Base-by-base conservation (phyloP, 2,329 filamentous ascomycete genomes). In the Scolecobasidium constrictum region DNA sequence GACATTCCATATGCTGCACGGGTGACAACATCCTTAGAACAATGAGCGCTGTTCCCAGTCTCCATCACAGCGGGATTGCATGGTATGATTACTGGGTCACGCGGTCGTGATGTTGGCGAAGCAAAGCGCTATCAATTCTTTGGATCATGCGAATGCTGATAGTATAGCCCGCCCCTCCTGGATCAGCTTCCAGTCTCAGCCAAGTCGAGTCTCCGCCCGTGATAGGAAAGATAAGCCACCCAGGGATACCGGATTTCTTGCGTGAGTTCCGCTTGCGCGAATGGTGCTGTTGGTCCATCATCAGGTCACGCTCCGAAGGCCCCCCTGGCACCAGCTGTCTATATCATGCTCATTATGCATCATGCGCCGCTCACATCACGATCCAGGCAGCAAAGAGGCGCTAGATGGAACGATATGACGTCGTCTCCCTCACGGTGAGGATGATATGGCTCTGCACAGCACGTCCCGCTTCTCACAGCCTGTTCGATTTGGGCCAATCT, bases 371-470 rank as follows among this genome's bases (percentile, higher is more conserved):
- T 45, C 34, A 48, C 43, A 17, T 46, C 47, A 22, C 31, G 42
- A 20, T 47, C 40, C 41, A 47, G 45, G 45, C 45, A 47, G 46
- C 42, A 48, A 45, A 46, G 45, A 48, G 46, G 46, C 46, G 45
- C 46, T 47, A 40, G 45, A 44, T 38, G 35, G 46, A 47, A 48
- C 35, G 5, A 48, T 31, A 42, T 47, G 45, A 34, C 41, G 35
- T 9, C 45, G 43, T 45, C 41, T 40, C 45, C 37, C 37, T 45
- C 34, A 40, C 36, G 33, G 41, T 48, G 45, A 47, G 45, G 42
- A 46, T 48, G 35, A n/a, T 7, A 42, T 44, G 40, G 21, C 41
- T 7, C n/a, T 42, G 17, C 46, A 48, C 36, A 48, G 13, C 45
- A 45, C 45, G 22, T 45, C 16, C 39, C 39, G 38, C 6, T 35